Base-by-base conservation (phyloP, 148 eudicot genomes). In the Fagopyrum esculentum region DNA sequence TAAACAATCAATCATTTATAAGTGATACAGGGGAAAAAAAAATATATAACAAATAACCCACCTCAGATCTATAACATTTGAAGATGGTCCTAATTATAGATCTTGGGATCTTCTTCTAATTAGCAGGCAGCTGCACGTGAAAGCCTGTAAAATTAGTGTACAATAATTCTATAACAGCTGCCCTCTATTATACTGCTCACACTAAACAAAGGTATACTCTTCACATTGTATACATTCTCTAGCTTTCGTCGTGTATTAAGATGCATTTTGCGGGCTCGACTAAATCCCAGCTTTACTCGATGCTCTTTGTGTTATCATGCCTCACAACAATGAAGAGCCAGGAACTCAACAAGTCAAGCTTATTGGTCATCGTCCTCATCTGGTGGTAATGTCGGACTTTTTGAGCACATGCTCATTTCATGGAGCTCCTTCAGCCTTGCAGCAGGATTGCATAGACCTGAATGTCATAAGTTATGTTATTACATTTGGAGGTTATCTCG, bases 381-480 rank as follows among this genome's bases (percentile, higher is more conserved):
- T 5, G 87, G 80, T 15, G 88, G 90, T 60, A 87, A 84, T 6
- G 89, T 88, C 6, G 91, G 91, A 78, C 89, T 88, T 69, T 85
- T 84, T 13, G 91, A 88, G 45, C 89, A 88, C 81, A 86, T 66
- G 71, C 57, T 78, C 30, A 74, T 84, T 49, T 84, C 45, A 60
- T 88, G 91, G 70, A 88, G 91, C 69, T 88, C 87, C 76, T 85
- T 80, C 79, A 88, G 77, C 69, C 84, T 84, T 49, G 64, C 78
- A 9, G 83, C 79, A 44, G 89, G 89, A 66, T 88, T 88, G 87
- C 91, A 88, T 35, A 88, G 74, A 69, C 91, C 91, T 88, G 77
- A 19, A 51, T 7, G 61, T 50, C 10, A 47, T 77, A 19, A 35
- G 29, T n/a, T 16, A 56, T n/a, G 47, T 54, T 17, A 1, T 30